phyloP scores from a whole-genome alignment of 176 grass and related monocot species.

The Zizania latifolia region DNA sequence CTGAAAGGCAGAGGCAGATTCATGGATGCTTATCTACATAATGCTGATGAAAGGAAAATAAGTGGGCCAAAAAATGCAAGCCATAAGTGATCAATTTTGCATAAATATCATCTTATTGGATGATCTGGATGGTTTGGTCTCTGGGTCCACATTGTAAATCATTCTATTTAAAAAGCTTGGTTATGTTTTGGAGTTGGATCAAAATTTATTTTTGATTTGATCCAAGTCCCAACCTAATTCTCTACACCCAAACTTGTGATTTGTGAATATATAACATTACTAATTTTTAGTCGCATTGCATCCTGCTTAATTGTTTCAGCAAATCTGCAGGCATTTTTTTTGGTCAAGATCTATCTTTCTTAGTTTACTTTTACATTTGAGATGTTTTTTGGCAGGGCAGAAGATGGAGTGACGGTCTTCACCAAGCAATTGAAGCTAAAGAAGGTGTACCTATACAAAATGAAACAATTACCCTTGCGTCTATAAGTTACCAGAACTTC shows the following conservation, averaged over 20 bases:
- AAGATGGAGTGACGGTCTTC: conserved; percentile 97
- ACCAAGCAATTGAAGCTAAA: conserved; percentile 98
- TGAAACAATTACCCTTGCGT: conserved; percentile 95
- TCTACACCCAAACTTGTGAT: background rate
- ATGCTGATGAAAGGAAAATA: conserved; percentile 9
- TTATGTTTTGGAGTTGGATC: background rate
- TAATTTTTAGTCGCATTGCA: background rate
- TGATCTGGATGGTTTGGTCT: conserved; percentile 1
- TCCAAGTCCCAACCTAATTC: background rate
- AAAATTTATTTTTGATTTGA: background rate
- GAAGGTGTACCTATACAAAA: conserved; percentile 92
- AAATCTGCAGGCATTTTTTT: background rate
- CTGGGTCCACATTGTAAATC: background rate
- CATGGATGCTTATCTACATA: background rate
- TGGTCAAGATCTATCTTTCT: background rate
- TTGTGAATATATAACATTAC: background rate
- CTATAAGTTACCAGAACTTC: conserved; percentile 99
- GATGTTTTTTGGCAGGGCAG: conserved; percentile 61
- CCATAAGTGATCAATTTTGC: background rate
- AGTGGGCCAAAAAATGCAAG: background rate
- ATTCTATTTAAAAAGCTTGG: background rate
- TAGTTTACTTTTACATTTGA: conserved; percentile 9
- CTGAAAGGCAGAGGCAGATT: background rate
- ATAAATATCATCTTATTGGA: background rate
- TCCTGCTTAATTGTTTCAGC: background rate